Evolutionary conservation across 2,329 filamentous ascomycete species (phyloP).

Genomic region (Nemania sp.): DNA sequence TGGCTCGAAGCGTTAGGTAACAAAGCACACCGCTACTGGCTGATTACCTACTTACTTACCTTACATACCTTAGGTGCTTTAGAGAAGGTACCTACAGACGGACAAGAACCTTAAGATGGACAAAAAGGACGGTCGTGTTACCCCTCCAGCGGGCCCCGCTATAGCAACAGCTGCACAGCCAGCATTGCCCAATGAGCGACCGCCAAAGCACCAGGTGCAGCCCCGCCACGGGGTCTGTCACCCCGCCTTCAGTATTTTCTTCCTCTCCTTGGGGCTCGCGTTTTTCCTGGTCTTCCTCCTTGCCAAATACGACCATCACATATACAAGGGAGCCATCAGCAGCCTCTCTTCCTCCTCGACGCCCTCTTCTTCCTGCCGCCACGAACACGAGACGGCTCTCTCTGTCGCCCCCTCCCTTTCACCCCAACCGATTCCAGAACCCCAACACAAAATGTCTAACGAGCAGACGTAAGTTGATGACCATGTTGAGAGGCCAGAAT

Average conservation of each 20-base stretch:
- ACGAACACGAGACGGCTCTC: slow-evolving; percentile 21
- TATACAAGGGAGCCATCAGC: slow-evolving; percentile 33
- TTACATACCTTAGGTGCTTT: neutral
- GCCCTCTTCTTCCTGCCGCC: slow-evolving; percentile 20
- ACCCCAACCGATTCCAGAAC: slow-evolving; percentile 24
- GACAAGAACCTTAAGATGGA: slow-evolving; percentile 9
- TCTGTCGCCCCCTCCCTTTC: slow-evolving; percentile 12
- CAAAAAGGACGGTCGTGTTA: slow-evolving; percentile 27
- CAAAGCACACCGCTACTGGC: too few species aligned
- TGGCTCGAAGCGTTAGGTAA: too few species aligned
- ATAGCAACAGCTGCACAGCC: slow-evolving; percentile 3
- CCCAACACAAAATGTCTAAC: slow-evolving; percentile 38
- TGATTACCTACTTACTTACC: too few species aligned
- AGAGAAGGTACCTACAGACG: neutral
- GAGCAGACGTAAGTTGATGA: slow-evolving; percentile 40
- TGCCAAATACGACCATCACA: slow-evolving; percentile 37
- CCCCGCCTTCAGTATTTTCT: slow-evolving; percentile 42
- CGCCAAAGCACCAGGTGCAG: slow-evolving; percentile 25
- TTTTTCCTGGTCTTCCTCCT: slow-evolving; percentile 41
- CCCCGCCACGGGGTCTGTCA: slow-evolving; percentile 38
- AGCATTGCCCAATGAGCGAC: slow-evolving; percentile 30
- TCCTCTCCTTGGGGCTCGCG: slow-evolving; percentile 35
- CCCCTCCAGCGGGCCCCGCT: slow-evolving; percentile 25
- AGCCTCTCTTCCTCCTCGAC: slow-evolving; percentile 28
- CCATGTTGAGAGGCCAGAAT: neutral